Base-by-base conservation (phyloP, 1,284 basidiomycete species). In the Phellinidium pouzarii region DNA sequence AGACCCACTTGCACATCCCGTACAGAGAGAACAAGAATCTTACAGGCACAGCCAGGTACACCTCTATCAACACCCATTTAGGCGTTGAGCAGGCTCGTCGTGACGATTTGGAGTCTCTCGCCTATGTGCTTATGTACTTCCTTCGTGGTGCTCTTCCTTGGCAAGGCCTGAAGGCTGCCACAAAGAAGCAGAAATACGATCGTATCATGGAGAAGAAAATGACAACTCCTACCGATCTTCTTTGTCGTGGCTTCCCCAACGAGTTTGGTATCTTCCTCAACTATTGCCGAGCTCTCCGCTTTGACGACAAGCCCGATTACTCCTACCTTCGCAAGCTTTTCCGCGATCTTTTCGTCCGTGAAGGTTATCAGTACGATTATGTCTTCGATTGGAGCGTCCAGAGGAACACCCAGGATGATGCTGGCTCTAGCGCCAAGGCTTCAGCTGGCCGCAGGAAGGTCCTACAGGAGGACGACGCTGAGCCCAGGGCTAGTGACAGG, bases 21-120 rank as follows among this genome's bases (percentile, higher is more conserved):
- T 99, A 99, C 80, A 82, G 95, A 64, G 96, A 99, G 84, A 98
- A 99, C 82, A 98, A 99, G 88, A 99, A 98, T 69, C 73, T 99
- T 62, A 99, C 95, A 1, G 96, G 96, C 59, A 99, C 96, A 22
- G 96, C 95, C 58, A 91, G 95, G 53, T 99, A 99, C 79, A 99
- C 95, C 1, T 97, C 94, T 25, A 98, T 99, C 78, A 99, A 99
- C 76, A 99, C 95, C 44, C 96, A 99, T 68, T 72, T 98, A 66
- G 96, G 95, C 64, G 94, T 98, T 52, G 90, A 97, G 72, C 94
- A 97, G 70, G 91, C 92, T 59, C 88, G 94, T 62, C 87, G 94
- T 58, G 94, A 97, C 68, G 94, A 97, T 66, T 79, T 97, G 64
- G 94, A 96, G 70, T 95, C 93, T 0, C 84, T 97, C 50, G 94